Percentiles rank a stretch among this genome's conserved stretches.
These are phyloP conservation scores for Penicillium parvum DNA, from an alignment of 495 filamentous ascomycete species.

Conservation along the genomic window DNA sequence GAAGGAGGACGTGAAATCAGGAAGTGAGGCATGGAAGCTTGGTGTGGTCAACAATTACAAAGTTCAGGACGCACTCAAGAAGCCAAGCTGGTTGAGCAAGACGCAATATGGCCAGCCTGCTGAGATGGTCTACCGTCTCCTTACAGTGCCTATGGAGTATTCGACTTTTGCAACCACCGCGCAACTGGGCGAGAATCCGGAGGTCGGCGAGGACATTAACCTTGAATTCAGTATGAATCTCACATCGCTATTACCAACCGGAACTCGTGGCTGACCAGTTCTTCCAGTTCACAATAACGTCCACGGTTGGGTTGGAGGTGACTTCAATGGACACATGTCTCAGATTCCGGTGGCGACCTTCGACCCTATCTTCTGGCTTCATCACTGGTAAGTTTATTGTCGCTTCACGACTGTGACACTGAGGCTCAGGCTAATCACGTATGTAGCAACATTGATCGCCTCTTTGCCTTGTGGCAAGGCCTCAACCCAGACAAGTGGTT, in stretches of 20 bases:
- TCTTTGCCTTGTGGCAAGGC: slow-evolving; percentile 39
- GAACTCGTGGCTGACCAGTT: background rate
- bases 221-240: slow-evolving; percentile 28
- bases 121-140: slow-evolving; percentile 10
- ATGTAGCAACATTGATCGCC: slow-evolving; percentile 38
- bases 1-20: background rate
- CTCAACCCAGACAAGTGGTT: slow-evolving; percentile 30
- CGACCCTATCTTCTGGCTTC: slow-evolving; percentile 43
- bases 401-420: too few species aligned
- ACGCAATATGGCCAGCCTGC: slow-evolving; percentile 1
- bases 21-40: slow-evolving; percentile 1
- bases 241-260: too few species aligned
- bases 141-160: slow-evolving; percentile 11
- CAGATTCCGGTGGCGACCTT: slow-evolving; percentile 35
- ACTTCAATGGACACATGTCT: slow-evolving; percentile 37
- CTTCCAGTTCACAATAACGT: slow-evolving; percentile 34
- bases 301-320: slow-evolving; percentile 36
- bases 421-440: background rate
- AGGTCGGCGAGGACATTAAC: slow-evolving; percentile 22
- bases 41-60: slow-evolving; percentile 12
- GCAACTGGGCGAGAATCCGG: background rate
- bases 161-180: slow-evolving; percentile 33
- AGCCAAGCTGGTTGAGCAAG: background rate
- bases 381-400: slow-evolving; percentile 30
- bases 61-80: slow-evolving; percentile 7